Conservation (phyloP, 2,329 filamentous ascomycete genomes). For the Venturia carpophila region DNA sequence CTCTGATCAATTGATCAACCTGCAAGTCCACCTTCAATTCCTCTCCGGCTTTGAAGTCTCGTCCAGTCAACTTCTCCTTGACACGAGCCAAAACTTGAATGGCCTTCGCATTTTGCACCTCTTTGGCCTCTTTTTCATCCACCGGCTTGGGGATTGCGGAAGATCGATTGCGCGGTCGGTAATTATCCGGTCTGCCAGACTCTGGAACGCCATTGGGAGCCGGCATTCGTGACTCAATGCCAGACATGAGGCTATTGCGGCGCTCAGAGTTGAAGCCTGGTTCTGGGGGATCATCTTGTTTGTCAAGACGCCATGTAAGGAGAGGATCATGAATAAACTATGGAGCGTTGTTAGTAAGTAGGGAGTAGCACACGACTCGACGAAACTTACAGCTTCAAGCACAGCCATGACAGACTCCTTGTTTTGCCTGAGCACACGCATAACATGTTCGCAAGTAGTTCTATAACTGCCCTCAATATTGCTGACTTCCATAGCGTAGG, state of each 20-base stretch:
- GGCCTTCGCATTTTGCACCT: conserved; percentile 88
- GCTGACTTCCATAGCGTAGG: conserved; percentile 99
- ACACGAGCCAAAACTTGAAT: conserved; percentile 87
- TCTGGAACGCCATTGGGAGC: conserved; percentile 23
- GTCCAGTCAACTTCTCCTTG: conserved; percentile 88
- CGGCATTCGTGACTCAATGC: conserved; percentile 18
- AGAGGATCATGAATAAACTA: conserved; percentile 99
- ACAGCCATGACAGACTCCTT: conserved; percentile 99
- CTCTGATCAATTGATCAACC: conserved; percentile 88
- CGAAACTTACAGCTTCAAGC: conserved; percentile 75
- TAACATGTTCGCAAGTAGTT: conserved; percentile 96
- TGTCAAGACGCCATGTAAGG: conserved; percentile 83
- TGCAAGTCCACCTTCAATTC: conserved; percentile 81
- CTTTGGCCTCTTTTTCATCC: conserved; percentile 42
- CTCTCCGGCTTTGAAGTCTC: conserved; percentile 79
- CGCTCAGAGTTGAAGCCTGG: conserved; percentile 55
- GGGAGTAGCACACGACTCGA: not conserved
- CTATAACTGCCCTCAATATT: conserved; percentile 99
- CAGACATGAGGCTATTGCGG: conserved; percentile 48
- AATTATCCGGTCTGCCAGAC: conserved; percentile 22
- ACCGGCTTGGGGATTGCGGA: conserved; percentile 26
- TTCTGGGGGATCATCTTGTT: conserved; percentile 52
- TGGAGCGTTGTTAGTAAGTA: conserved; percentile 21
- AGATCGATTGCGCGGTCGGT: conserved; percentile 32
- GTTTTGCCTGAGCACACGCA: conserved; percentile 92